Evolutionary conservation across 768 basidiomycete species (phyloP).

Genomic region (Phlegmacium glaucopus): DNA sequence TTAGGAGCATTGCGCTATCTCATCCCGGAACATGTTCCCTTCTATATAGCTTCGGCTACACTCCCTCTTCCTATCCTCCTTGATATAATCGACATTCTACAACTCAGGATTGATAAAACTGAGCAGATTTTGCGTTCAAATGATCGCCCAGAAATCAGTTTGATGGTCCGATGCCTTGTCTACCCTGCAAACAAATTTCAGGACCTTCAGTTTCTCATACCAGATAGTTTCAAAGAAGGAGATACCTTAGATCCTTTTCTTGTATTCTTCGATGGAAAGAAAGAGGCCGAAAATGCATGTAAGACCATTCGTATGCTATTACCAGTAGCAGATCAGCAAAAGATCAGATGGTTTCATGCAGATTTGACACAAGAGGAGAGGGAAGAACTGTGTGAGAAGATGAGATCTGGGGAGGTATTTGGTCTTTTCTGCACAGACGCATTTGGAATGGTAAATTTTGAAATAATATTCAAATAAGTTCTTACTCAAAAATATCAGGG

Average conservation of each 20-base stretch:
- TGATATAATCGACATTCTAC: conserved; percentile 16
- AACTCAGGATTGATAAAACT: conserved; percentile 10
- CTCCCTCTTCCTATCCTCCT: conserved; percentile 16
- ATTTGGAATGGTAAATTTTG: conserved; percentile 27
- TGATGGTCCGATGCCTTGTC: conserved; percentile 18
- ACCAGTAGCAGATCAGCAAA: not conserved
- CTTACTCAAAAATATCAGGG: conserved; percentile 19
- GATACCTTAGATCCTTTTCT: not conserved
- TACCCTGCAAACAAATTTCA: conserved; percentile 12
- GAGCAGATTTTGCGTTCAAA: conserved; percentile 17
- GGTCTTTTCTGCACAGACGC: not conserved
- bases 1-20: conserved; percentile 9
- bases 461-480: not conserved
- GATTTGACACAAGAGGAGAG: not conserved
- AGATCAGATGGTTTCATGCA: not conserved
- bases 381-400: not conserved
- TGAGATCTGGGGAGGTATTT: not conserved
- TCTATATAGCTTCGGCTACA: conserved; percentile 28
- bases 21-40: conserved; percentile 4
- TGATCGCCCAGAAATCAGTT: conserved; percentile 26
- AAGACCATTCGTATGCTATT: not conserved
- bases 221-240: not conserved
- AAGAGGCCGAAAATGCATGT: not conserved
- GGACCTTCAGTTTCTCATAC: conserved; percentile 21
- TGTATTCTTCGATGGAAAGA: not conserved